A percentile compares a stretch with the other conserved stretches of the same genome.
Conservation (phyloP, 2,329 filamentous ascomycete genomes). For the Didymella pinodella region DNA sequence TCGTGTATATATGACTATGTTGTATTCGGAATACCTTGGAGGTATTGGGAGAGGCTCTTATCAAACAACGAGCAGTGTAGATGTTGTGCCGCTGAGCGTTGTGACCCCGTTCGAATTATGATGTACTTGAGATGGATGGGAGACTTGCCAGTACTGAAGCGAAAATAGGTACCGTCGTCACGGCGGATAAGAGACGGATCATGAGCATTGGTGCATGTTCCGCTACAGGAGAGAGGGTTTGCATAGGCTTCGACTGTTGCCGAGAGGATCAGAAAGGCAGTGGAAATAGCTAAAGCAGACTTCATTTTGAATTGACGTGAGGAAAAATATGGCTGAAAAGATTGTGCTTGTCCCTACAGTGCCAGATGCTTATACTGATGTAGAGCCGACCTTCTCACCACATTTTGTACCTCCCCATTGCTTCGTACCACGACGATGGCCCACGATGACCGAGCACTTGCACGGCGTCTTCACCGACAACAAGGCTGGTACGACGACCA, state of each 20-base stretch:
- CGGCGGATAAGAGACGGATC: conserved; percentile 58
- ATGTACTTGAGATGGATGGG: conserved; percentile 22
- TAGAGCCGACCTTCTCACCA: not conserved
- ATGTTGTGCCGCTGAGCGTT: too few relatives aligned
- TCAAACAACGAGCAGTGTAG: too few relatives aligned
- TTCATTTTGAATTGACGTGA: conserved; percentile 1
- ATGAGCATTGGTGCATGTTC: conserved; percentile 54
- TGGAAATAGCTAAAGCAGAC: conserved; percentile 8
- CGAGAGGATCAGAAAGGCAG: conserved; percentile 5
- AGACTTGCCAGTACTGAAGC: conserved; percentile 55
- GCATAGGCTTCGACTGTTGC: conserved; percentile 40
- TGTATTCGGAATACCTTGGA: too few relatives aligned
- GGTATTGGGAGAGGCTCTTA: too few relatives aligned
- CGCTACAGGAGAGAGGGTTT: conserved; percentile 49
- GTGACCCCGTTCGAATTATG: too few relatives aligned
- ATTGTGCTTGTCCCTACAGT: not conserved
- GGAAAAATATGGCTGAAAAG: not conserved
- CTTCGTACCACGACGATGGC: not conserved
- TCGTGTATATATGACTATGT: too few relatives aligned
- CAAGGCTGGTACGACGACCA: not conserved
- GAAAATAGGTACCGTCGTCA: conserved; percentile 59
- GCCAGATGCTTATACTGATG: not conserved
- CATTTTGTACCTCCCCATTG: not conserved
- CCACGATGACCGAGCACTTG: not conserved
- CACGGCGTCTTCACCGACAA: conserved; percentile 13